Conservation (phyloP, 495 filamentous ascomycete species). For the Trichocladium uniseriatum region DNA sequence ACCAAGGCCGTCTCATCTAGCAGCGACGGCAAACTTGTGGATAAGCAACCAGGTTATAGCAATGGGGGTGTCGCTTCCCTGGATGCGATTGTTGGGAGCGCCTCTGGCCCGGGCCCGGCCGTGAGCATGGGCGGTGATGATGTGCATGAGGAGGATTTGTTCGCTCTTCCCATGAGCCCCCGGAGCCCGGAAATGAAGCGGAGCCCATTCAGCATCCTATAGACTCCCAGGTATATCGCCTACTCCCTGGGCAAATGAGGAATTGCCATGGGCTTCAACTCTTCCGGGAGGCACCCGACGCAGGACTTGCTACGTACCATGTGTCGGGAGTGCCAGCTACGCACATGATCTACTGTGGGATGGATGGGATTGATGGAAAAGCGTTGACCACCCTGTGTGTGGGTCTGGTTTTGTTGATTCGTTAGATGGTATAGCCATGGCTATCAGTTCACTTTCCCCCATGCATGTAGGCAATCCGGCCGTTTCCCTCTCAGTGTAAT, state of each 20-base stretch:
- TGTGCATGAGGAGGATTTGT: slow-evolving; percentile 61
- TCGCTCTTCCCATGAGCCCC: slow-evolving; percentile 71
- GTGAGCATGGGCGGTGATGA: slow-evolving; percentile 15
- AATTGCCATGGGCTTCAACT: not conserved
- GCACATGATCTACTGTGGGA: no score
- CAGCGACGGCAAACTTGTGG: not conserved
- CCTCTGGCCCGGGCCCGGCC: slow-evolving; percentile 21
- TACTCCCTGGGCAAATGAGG: not conserved
- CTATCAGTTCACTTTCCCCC: no score
- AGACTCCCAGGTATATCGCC: slow-evolving; percentile 1
- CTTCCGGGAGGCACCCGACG: not conserved
- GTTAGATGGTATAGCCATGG: no score
- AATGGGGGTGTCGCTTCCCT: slow-evolving; percentile 30
- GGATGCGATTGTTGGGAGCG: slow-evolving; percentile 37
- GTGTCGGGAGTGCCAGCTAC: no score
- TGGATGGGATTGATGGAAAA: no score
- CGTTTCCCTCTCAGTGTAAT: no score
- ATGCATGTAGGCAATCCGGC: no score
- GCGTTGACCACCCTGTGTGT: no score
- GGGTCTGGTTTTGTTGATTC: no score
- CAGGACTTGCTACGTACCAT: no score
- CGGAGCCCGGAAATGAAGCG: slow-evolving; percentile 67
- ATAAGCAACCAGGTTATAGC: not conserved
- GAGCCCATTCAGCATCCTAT: slow-evolving; percentile 56
- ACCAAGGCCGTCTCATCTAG: not conserved